Conservation (phyloP, 352 stramenopile genomes). For the Pythium monospermum region DNA sequence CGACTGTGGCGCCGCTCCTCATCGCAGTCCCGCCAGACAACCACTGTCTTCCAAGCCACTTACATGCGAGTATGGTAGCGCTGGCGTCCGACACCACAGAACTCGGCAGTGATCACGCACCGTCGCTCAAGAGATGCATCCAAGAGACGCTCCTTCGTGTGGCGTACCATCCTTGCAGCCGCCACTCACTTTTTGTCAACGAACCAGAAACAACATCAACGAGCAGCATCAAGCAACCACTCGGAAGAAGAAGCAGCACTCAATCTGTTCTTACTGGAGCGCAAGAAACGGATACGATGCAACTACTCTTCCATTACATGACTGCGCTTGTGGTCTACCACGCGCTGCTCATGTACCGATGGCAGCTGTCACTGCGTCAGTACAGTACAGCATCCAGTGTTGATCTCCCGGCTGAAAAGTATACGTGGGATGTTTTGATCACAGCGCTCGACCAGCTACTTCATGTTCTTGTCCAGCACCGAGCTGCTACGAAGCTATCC, state of each 20-base stretch:
- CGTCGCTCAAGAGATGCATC: conserved; percentile 34
- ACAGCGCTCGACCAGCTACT: conserved; percentile 19
- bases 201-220: background rate
- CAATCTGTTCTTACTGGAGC: no score
- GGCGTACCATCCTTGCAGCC: conserved; percentile 24
- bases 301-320: conserved; percentile 26
- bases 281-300: background rate
- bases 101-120: conserved; percentile 7
- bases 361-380: conserved; percentile 10
- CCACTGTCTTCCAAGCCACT: background rate
- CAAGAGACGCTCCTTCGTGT: conserved; percentile 37
- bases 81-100: conserved; percentile 8
- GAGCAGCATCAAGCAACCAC: conserved; percentile 4
- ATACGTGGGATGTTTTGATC: conserved; percentile 14
- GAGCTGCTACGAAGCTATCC: background rate
- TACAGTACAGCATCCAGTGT: background rate
- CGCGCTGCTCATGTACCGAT: conserved; percentile 23
- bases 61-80: conserved; percentile 13
- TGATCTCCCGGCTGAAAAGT: background rate
- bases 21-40: background rate
- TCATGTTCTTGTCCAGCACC: conserved; percentile 2
- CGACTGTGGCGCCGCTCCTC: background rate
- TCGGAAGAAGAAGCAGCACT: no score
- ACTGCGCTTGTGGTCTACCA: conserved; percentile 45
- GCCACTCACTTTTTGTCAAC: background rate